Percentiles rank a stretch among this genome's conserved stretches.
Conservation (phyloP, 768 basidiomycete genomes). For the Leccinum fibrillosum region DNA sequence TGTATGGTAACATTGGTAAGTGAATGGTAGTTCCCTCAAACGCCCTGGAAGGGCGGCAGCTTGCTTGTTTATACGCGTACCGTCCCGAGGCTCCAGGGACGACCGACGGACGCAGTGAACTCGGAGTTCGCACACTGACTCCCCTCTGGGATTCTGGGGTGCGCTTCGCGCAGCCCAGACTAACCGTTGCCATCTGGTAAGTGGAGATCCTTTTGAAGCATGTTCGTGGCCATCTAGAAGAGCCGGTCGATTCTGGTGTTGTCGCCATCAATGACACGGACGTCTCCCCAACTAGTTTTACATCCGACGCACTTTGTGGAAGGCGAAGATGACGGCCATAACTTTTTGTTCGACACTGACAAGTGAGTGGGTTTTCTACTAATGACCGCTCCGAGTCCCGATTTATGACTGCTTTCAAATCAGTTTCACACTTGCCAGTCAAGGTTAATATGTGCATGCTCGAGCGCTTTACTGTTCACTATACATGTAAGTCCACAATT, state of each 20-base stretch:
- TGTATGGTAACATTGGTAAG: too few relatives aligned
- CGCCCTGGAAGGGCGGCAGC: too few relatives aligned
- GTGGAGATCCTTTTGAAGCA: conserved; percentile 83
- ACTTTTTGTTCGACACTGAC: conserved; percentile 91
- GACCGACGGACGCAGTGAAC: too few relatives aligned
- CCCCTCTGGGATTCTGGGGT: too few relatives aligned
- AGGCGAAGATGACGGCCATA: conserved; percentile 87
- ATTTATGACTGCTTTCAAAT: conserved; percentile 46
- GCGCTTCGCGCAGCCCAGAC: too few relatives aligned
- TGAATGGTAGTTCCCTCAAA: too few relatives aligned
- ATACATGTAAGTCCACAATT: not conserved
- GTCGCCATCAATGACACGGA: not conserved
- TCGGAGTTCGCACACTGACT: too few relatives aligned
- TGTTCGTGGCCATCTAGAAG: conserved; percentile 84
- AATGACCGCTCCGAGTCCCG: not conserved
- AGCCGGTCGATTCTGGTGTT: conserved; percentile 17
- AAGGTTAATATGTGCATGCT: not conserved
- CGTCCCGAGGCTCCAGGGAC: too few relatives aligned
- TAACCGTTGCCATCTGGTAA: conserved; percentile 23
- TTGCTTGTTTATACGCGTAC: too few relatives aligned
- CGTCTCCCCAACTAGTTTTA: conserved; percentile 49
- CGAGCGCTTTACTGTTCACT: conserved; percentile 5
- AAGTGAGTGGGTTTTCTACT: conserved; percentile 40
- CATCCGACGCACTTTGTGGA: conserved; percentile 87
- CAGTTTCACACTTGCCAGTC: not conserved